Conservation (phyloP, 768 basidiomycete species). For the Sporobolomyces roseus region DNA sequence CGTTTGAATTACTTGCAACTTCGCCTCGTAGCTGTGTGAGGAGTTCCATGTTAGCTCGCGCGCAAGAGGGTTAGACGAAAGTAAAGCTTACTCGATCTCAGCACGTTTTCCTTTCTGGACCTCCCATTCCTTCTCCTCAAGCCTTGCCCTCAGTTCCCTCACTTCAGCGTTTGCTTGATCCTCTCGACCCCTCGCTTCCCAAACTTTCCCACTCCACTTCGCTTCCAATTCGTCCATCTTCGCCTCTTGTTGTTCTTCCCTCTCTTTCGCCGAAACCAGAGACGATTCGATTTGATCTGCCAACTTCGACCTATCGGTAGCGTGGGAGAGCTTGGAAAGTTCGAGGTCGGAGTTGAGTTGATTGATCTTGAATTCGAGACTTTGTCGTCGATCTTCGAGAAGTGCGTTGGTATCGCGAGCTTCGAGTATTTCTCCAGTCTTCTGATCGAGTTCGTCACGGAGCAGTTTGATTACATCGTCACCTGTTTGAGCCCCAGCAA, state of each 20-base stretch:
- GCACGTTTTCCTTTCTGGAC: too few relatives aligned
- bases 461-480: slow-evolving; percentile 18
- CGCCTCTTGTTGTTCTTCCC: not conserved
- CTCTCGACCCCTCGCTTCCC: too few relatives aligned
- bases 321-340: not conserved
- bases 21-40: too few relatives aligned
- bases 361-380: not conserved
- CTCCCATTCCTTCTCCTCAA: not conserved
- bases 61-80: too few relatives aligned
- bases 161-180: not conserved
- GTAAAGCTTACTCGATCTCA: too few relatives aligned
- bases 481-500: slow-evolving; percentile 1
- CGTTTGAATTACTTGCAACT: too few relatives aligned
- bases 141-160: not conserved
- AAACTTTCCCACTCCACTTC: not conserved
- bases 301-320: not conserved
- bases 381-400: not conserved
- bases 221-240: not conserved
- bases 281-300: not conserved
- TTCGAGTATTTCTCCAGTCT: slow-evolving; percentile 20
- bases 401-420: not conserved
- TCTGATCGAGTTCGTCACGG: slow-evolving; percentile 18
- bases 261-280: not conserved
- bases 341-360: not conserved
- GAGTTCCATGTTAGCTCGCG: too few relatives aligned